Percentiles rank a stretch among this genome's conserved stretches.
Conservation (phyloP, 2,329 filamentous ascomycete genomes). For the Xylariomycetidae sp. region DNA sequence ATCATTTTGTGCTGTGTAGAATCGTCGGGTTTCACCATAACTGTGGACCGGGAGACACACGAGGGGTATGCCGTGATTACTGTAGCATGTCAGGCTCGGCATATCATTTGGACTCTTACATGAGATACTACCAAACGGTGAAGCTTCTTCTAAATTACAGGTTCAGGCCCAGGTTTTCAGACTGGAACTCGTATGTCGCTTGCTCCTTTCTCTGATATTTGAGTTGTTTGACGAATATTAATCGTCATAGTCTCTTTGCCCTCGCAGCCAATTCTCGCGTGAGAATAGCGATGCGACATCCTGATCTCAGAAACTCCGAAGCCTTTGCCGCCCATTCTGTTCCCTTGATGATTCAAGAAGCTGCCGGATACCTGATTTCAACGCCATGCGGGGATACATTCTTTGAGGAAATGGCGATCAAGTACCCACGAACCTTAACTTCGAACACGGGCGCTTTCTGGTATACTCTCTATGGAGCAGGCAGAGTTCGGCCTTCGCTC, state of each 20-base stretch:
- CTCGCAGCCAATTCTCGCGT: too few species aligned
- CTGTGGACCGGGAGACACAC: neutral
- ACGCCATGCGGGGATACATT: neutral
- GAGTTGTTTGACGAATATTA: neutral
- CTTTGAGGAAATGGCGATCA: neutral
- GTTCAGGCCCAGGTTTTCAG: slow-evolving; percentile 6
- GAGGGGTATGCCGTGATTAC: neutral
- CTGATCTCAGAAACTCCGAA: neutral
- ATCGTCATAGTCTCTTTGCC: neutral
- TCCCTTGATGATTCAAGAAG: slow-evolving; percentile 1
- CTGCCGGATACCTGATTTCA: neutral
- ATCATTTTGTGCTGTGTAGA: neutral
- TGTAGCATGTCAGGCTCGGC: neutral
- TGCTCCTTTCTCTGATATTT: too few species aligned
- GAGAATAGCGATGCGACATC: neutral
- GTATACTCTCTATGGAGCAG: too few species aligned
- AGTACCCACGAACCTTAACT: neutral
- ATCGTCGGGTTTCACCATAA: neutral
- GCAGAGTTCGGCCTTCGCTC: neutral
- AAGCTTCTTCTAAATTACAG: slow-evolving; percentile 3
- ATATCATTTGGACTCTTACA: neutral
- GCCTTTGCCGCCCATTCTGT: neutral
- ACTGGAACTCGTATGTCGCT: slow-evolving; percentile 7
- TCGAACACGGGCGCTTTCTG: too few species aligned
- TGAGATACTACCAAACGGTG: slow-evolving; percentile 1